A percentile compares a stretch with the other conserved stretches of the same genome.
Evolutionary conservation across 2,329 filamentous ascomycete species (phyloP).

Genomic region (Penicillium aurantiogriseum): DNA sequence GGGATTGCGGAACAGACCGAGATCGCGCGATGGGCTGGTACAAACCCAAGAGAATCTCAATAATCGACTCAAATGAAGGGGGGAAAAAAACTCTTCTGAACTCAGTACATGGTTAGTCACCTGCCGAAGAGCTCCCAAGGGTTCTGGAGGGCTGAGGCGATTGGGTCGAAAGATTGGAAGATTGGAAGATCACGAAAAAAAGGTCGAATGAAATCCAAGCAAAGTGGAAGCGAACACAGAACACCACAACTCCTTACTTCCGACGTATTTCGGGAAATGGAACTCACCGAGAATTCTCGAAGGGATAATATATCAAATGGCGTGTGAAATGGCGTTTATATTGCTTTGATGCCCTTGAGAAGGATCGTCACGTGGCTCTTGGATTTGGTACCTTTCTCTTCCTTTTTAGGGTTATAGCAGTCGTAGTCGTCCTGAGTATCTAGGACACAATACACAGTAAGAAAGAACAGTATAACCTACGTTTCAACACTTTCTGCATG

Average conservation of each 20-base stretch:
- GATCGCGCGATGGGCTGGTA: background rate
- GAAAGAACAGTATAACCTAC: background rate
- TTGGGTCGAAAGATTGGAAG: conserved; percentile 4
- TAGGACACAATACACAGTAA: background rate
- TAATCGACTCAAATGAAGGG: background rate
- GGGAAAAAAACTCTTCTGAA: background rate
- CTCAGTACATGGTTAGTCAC: conserved; percentile 1
- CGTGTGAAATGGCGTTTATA: background rate
- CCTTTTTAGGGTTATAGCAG: background rate
- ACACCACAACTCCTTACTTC: conserved; percentile 1
- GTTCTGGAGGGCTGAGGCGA: background rate
- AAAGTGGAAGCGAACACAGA: background rate
- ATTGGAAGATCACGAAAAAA: background rate
- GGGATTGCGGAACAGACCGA: conserved; percentile 7
- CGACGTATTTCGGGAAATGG: background rate
- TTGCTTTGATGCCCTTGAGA: background rate
- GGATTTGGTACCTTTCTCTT: background rate
- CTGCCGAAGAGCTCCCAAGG: background rate
- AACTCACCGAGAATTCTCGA: background rate
- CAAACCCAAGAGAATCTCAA: background rate
- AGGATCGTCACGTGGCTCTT: conserved; percentile 1
- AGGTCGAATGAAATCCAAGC: background rate
- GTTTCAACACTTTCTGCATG: background rate
- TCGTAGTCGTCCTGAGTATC: background rate
- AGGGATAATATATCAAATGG: background rate